Conservation (phyloP, 2,329 filamentous ascomycete genomes). For the Claviceps citrina region DNA sequence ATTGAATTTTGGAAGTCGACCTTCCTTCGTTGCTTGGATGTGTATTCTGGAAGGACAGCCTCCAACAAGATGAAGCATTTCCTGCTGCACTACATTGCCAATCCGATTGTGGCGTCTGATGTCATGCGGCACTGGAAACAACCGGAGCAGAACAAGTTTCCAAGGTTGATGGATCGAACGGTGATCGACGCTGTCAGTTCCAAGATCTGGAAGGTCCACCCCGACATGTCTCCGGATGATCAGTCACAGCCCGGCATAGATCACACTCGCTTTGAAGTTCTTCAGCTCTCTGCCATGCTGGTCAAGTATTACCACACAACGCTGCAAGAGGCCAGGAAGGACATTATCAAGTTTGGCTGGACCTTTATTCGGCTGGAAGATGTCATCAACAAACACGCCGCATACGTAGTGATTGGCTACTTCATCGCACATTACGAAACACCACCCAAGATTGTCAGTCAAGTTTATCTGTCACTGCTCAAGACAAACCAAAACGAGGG, state of each 20-base stretch:
- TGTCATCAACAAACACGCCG: constrained; percentile 96
- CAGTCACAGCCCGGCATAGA: constrained; percentile 74
- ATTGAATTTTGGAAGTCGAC: constrained; percentile 74
- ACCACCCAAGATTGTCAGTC: constrained; percentile 84
- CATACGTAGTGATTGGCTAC: constrained; percentile 92
- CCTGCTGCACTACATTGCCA: constrained; percentile 78
- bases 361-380: constrained; percentile 97
- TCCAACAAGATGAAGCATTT: constrained; percentile 89
- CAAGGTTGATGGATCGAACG: constrained; percentile 66
- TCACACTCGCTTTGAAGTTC: constrained; percentile 86
- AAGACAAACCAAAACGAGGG: constrained; percentile 93
- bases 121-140: constrained; percentile 68
- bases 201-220: constrained; percentile 84
- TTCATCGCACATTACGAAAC: constrained; percentile 97
- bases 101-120: constrained; percentile 93
- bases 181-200: constrained; percentile 83
- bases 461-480: constrained; percentile 83
- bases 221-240: constrained; percentile 71
- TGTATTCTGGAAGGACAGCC: constrained; percentile 64
- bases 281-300: constrained; percentile 86
- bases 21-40: constrained; percentile 71
- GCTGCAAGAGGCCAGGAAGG: constrained; percentile 82
- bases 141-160: constrained; percentile 38
- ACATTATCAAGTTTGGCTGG: constrained; percentile 98
- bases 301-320: constrained; percentile 87